phyloP scores from a whole-genome alignment of 805 yeast species.

The Candida mattraensis region DNA sequence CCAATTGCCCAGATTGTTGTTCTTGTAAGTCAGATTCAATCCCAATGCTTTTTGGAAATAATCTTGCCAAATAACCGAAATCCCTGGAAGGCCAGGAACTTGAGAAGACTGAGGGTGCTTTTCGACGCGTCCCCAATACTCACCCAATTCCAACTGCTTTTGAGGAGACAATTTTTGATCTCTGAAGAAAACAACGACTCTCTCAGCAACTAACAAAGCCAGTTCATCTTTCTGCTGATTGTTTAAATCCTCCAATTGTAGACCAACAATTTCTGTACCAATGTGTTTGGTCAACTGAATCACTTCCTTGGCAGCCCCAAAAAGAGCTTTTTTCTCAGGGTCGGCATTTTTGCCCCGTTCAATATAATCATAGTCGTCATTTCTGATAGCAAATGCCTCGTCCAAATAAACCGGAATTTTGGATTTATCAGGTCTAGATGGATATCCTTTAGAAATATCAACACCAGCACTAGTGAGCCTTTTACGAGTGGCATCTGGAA shows the following conservation, averaged over 20 bases:
- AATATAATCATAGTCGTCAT: conserved; percentile 34
- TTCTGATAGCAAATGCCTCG: conserved; percentile 39
- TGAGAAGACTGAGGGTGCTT: conserved; percentile 38
- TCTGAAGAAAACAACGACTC: conserved; percentile 52
- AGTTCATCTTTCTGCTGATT: conserved; percentile 48
- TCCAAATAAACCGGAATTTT: conserved; percentile 40
- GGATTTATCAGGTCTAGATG: conserved; percentile 35
- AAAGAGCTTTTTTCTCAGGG: conserved; percentile 41
- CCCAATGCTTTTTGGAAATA: conserved; percentile 30
- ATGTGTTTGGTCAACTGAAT: conserved; percentile 43
- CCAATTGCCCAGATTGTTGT: conserved; percentile 22
- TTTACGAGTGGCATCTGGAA: conserved; percentile 29
- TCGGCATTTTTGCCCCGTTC: conserved; percentile 40
- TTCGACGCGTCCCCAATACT: conserved; percentile 46
- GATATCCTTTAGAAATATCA: conserved; percentile 41
- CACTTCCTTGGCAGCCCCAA: conserved; percentile 43
- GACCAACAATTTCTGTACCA: conserved; percentile 51
- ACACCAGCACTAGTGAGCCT: conserved; percentile 38
- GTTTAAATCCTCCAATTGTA: conserved; percentile 42
- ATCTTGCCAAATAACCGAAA: conserved; percentile 44
- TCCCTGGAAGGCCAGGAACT: conserved; percentile 38
- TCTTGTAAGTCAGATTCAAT: conserved; percentile 22
- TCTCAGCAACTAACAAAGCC: conserved; percentile 46
- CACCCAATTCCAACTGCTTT: conserved; percentile 44
- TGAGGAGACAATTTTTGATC: conserved; percentile 46